A percentile compares a stretch with the other conserved stretches of the same genome.
These are phyloP conservation scores for Blastocladiella britannica DNA, from an alignment of 192 early-diverging fungal species.

Conservation along the genomic window DNA sequence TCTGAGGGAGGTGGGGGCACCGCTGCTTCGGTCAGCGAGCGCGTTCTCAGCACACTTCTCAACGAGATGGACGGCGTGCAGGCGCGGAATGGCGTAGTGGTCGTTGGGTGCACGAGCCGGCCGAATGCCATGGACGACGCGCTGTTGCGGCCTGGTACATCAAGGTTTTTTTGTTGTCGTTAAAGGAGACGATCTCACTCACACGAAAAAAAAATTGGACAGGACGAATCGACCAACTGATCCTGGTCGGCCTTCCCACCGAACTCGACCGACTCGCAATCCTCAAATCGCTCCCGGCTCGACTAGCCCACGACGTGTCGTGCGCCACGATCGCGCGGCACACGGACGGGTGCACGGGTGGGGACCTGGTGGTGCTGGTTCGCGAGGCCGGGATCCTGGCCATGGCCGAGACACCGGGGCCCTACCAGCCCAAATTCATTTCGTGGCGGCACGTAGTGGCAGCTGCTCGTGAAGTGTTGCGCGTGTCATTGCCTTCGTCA, in stretches of 20 bases:
- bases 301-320: constrained; percentile 27
- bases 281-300: constrained; percentile 41
- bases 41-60: constrained; percentile 74
- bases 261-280: constrained; percentile 44
- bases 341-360: constrained; percentile 53
- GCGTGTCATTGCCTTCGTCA: too few relatives aligned
- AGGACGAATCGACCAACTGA: constrained; percentile 70
- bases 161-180: not conserved
- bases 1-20: too few relatives aligned
- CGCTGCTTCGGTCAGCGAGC: constrained; percentile 61
- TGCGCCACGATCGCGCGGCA: constrained; percentile 21
- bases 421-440: not conserved
- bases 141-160: constrained; percentile 42
- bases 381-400: constrained; percentile 11
- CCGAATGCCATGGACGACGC: constrained; percentile 75
- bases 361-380: constrained; percentile 47
- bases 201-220: constrained; percentile 7
- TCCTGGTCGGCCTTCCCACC: constrained; percentile 44
- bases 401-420: not conserved
- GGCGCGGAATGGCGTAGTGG: constrained; percentile 53
- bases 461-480: not conserved
- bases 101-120: constrained; percentile 81
- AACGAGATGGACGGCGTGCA: constrained; percentile 99
- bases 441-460: not conserved
- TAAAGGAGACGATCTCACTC: not conserved